phyloP scores from a whole-genome alignment of 495 filamentous ascomycete genomes.

The Penicillium goetzii region DNA sequence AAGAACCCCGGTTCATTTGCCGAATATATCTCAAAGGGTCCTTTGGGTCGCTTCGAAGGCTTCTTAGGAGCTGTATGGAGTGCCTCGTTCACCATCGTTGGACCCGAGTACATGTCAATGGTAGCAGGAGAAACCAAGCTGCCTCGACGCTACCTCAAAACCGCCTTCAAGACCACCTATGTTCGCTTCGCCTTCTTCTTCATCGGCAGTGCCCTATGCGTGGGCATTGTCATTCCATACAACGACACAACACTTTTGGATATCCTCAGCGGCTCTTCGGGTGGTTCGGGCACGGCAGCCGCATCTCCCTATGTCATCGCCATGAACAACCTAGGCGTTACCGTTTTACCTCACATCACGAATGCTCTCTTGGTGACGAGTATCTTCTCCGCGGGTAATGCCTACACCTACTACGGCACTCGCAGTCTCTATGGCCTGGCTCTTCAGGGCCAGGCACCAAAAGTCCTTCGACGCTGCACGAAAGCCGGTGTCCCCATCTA shows the following conservation, averaged over 20 bases:
- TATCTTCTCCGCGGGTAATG: conserved; percentile 80
- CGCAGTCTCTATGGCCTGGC: conserved; percentile 73
- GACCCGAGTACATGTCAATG: conserved; percentile 80
- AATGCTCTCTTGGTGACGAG: conserved; percentile 74
- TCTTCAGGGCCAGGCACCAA: conserved; percentile 64
- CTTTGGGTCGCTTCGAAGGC: conserved; percentile 69
- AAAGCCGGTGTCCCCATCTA: conserved; percentile 51
- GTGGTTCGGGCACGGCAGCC: conserved; percentile 56
- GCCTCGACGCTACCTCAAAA: conserved; percentile 53
- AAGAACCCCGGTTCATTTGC: conserved; percentile 30
- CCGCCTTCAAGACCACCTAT: conserved; percentile 74
- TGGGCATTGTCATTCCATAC: conserved; percentile 67
- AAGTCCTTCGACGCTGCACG: conserved; percentile 53
- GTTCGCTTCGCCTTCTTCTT: conserved; percentile 75
- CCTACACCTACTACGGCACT: conserved; percentile 75
- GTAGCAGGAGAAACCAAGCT: conserved; percentile 76
- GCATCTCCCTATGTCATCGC: conserved; percentile 78
- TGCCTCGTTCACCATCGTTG: conserved; percentile 36
- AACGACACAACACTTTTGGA: conserved; percentile 54
- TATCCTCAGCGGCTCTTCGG: conserved; percentile 31
- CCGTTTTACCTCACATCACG: conserved; percentile 68
- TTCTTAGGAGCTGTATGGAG: conserved; percentile 70
- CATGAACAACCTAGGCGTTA: conserved; percentile 71
- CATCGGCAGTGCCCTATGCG: conserved; percentile 67
- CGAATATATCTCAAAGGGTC: conserved; percentile 59